Base-by-base conservation (phyloP, 352 stramenopile genomes). In the Globisporangium canariense region DNA sequence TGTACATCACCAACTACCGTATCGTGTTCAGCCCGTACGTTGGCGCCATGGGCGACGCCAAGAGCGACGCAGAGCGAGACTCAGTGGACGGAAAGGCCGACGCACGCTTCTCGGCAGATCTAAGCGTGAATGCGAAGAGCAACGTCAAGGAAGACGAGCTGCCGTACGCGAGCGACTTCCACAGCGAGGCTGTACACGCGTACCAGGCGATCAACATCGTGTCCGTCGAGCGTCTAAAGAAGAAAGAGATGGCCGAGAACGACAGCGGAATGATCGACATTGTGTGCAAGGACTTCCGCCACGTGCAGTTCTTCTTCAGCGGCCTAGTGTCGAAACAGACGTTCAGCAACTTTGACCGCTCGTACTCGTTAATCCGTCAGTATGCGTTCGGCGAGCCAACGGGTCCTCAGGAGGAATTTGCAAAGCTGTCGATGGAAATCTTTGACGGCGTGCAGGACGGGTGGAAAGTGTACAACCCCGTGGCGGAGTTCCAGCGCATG, bases 1-100 rank as follows among this genome's bases (percentile, higher is more conserved):
- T 95, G 16, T 92, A 88, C 58, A 77, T 93, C 52, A 95, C 81
- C 20, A 93, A 89, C 64, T 95, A 88, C 66, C 78, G 86, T 49
- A 72, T 95, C 41, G 75, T 95, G 8, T 93, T 95, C 62, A 90
- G 75, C 34, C 82, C 85, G 10, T 66, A 70, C 41, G 52, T 74
- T 3, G 46, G 50, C 14, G 38, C 28, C 14, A 28, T 56, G 14
- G n/a, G 32, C 30, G 20, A 40, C 8, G 13, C 18, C 16, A 62
- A 49, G 25, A 41, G 18, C 16, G 62, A 67, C 30, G 4, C 47
- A 13, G 57, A 63, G 16, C 38, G 38, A 61, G 38, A 61, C 25
- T 38, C 40, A 5, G 43, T 34, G 2, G 20, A 49, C 13, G 40
- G 43, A 3, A 7, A 10, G 1, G 5, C 49, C 10, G 36, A 64